phyloP scores from a whole-genome alignment of 2,329 filamentous ascomycete genomes.

The Neonectria faginata region DNA sequence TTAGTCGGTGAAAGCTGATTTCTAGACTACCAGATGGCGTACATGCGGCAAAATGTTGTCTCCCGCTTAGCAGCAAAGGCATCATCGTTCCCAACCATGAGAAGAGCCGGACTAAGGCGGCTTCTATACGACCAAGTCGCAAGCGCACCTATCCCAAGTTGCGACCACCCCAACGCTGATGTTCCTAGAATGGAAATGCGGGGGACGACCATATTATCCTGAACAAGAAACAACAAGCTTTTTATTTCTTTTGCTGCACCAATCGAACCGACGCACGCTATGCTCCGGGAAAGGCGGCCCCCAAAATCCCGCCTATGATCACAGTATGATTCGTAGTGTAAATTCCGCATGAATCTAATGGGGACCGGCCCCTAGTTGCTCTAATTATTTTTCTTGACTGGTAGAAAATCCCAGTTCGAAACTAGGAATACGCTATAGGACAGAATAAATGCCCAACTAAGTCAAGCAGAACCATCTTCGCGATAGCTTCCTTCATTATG shows the following conservation, averaged over 20 bases:
- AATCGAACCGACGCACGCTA: not conserved
- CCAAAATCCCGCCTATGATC: not conserved
- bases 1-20: too few species aligned
- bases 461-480: conserved; percentile 29
- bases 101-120: too few species aligned
- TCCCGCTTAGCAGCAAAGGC: too few species aligned
- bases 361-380: not conserved
- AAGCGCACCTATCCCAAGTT: too few species aligned
- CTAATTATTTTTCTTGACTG: not conserved
- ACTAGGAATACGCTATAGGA: not conserved
- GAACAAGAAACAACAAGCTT: too few species aligned
- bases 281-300: not conserved
- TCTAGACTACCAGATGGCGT: too few species aligned
- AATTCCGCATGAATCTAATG: not conserved
- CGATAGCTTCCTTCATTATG: conserved; percentile 12
- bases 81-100: too few species aligned
- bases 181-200: too few species aligned
- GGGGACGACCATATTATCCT: too few species aligned
- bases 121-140: too few species aligned
- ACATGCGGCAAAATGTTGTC: too few species aligned
- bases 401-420: conserved; percentile 29
- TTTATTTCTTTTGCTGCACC: not conserved
- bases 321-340: not conserved
- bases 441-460: conserved; percentile 23
- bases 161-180: too few species aligned